Evolutionary conservation across 2,329 filamentous ascomycete species (phyloP).

Genomic region (Lachnellula cervina): DNA sequence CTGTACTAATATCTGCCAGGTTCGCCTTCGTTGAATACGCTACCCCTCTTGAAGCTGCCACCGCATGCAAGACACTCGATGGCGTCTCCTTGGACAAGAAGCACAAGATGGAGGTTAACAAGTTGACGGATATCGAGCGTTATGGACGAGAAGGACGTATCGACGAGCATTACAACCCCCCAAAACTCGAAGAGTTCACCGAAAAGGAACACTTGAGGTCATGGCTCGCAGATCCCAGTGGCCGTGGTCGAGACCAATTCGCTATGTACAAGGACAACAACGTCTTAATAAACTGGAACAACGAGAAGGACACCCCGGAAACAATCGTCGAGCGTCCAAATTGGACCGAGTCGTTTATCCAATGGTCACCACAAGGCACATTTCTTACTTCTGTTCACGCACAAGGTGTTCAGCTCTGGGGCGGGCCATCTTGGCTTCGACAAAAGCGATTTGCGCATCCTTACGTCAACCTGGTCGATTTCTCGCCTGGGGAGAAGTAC

Average conservation of each 20-base stretch:
- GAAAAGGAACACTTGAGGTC: slow-evolving; percentile 94
- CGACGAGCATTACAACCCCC: slow-evolving; percentile 82
- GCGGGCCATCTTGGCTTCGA: slow-evolving; percentile 80
- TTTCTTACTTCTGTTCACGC: slow-evolving; percentile 92
- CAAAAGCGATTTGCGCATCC: slow-evolving; percentile 93
- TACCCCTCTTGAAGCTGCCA: slow-evolving; percentile 80
- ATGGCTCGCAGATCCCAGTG: slow-evolving; percentile 77
- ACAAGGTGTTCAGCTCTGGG: slow-evolving; percentile 97
- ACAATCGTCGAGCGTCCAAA: slow-evolving; percentile 84
- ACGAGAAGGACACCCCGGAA: slow-evolving; percentile 87
- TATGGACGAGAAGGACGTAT: slow-evolving; percentile 91
- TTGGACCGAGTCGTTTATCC: slow-evolving; percentile 97
- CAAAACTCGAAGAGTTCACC: slow-evolving; percentile 76
- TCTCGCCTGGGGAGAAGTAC: slow-evolving; percentile 90
- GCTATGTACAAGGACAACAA: slow-evolving; percentile 89
- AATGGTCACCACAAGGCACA: slow-evolving; percentile 95
- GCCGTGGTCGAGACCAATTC: slow-evolving; percentile 88
- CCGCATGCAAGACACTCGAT: slow-evolving; percentile 85
- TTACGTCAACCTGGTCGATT: slow-evolving; percentile 92
- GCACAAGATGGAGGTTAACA: slow-evolving; percentile 94
- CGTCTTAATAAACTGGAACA: slow-evolving; percentile 97
- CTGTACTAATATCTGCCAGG: slow-evolving; percentile 41
- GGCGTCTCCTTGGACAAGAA: slow-evolving; percentile 89
- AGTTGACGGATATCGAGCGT: slow-evolving; percentile 94
- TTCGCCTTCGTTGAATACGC: slow-evolving; percentile 98